These are phyloP conservation scores for Globisporangium megalacanthum DNA, from an alignment of 352 stramenopile species.

Conservation along the genomic window DNA sequence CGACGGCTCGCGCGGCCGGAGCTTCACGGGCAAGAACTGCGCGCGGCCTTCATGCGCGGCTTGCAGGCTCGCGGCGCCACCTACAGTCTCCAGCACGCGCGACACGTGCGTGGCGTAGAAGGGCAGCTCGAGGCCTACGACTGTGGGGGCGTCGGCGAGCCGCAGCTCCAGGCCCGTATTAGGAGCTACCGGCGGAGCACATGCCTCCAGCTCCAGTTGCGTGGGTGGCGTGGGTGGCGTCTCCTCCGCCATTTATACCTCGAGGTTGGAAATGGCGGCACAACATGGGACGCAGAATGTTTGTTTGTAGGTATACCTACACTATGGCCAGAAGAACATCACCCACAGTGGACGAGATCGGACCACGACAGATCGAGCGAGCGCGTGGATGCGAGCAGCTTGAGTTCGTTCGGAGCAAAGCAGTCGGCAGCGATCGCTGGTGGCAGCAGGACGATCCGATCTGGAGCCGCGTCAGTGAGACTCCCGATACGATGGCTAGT, in stretches of 20 bases:
- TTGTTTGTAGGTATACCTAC: too few species aligned
- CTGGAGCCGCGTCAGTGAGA: background rate
- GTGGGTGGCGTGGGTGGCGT: too few species aligned
- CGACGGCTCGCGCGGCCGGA: constrained; percentile 66
- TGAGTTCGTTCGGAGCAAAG: background rate
- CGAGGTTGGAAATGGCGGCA: too few species aligned
- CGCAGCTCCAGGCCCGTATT: constrained; percentile 21
- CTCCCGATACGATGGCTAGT: background rate
- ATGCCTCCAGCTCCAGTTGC: too few species aligned
- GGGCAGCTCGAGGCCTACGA: constrained; percentile 62
- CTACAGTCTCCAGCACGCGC: constrained; percentile 53
- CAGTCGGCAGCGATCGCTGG: background rate
- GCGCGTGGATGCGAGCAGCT: background rate
- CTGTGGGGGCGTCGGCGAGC: constrained; percentile 25
- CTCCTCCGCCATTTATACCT: too few species aligned
- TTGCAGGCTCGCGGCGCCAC: constrained; percentile 47
- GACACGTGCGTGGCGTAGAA: constrained; percentile 45
- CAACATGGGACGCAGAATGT: too few species aligned
- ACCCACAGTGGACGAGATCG: constrained; percentile 7
- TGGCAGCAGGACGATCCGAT: constrained; percentile 1
- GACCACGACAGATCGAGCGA: background rate
- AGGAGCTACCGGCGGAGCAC: too few species aligned
- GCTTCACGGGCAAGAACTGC: constrained; percentile 73
- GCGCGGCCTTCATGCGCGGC: constrained; percentile 65
- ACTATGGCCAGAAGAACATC: background rate